Conservation (phyloP, 257 asterid species). For the Hygrophila difformis region DNA sequence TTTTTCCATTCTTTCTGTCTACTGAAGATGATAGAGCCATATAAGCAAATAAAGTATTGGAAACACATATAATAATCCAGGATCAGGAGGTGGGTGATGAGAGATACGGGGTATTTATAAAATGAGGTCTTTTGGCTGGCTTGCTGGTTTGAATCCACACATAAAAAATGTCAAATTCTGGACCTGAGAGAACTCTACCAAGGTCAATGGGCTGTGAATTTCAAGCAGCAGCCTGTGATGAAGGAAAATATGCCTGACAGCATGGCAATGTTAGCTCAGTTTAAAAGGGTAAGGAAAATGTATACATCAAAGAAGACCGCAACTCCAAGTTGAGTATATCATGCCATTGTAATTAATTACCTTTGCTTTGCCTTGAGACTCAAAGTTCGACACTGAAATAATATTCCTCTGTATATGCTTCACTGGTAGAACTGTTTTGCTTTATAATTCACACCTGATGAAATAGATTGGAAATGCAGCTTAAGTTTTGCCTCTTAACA, state of each 20-base stretch:
- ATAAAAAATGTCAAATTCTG: slow-evolving; percentile 22
- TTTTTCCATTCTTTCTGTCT: slow-evolving; percentile 19
- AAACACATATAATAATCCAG: slow-evolving; percentile 22
- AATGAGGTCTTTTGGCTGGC: slow-evolving; percentile 30
- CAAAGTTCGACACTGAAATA: too few species aligned
- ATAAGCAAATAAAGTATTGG: slow-evolving; percentile 15
- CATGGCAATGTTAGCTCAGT: slow-evolving; percentile 14
- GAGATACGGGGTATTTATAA: slow-evolving; percentile 36
- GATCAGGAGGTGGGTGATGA: slow-evolving; percentile 35
- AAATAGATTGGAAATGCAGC: too few species aligned
- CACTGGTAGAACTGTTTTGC: too few species aligned
- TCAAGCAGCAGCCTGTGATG: slow-evolving; percentile 23
- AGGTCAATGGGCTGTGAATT: slow-evolving; percentile 24
- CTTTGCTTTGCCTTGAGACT: too few species aligned
- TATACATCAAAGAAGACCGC: too few species aligned
- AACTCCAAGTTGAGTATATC: too few species aligned
- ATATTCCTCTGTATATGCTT: too few species aligned
- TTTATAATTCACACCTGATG: too few species aligned
- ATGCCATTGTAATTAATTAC: too few species aligned
- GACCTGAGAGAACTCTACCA: slow-evolving; percentile 23
- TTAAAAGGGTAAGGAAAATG: slow-evolving; percentile 12
- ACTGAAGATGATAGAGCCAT: slow-evolving; percentile 23
- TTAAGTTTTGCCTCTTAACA: too few species aligned
- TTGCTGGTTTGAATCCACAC: slow-evolving; percentile 9
- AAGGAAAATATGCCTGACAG: slow-evolving; percentile 25